phyloP scores from a whole-genome alignment of 495 filamentous ascomycete genomes.

The Penicillium mononematosum region DNA sequence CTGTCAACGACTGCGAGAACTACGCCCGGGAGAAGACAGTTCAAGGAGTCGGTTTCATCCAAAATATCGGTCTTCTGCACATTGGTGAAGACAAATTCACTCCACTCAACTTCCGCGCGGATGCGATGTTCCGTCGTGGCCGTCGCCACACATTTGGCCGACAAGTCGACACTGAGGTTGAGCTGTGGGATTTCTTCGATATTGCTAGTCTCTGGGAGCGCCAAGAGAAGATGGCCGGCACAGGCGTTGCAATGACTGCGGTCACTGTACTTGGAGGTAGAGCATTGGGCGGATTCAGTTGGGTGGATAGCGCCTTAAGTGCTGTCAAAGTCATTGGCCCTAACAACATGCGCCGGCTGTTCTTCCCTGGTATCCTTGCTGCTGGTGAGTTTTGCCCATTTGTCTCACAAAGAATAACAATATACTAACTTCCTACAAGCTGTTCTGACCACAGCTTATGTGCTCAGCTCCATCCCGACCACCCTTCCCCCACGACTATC shows the following conservation, averaged over 20 bases:
- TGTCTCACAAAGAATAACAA: constrained; percentile 4
- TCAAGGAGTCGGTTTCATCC: constrained; percentile 80
- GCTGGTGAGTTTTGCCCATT: constrained; percentile 60
- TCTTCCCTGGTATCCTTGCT: constrained; percentile 74
- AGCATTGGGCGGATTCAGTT: constrained; percentile 77
- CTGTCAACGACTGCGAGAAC: constrained; percentile 78
- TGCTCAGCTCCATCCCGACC: constrained; percentile 79
- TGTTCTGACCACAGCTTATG: constrained; percentile 69
- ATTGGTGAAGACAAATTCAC: constrained; percentile 77
- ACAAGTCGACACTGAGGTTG: constrained; percentile 82
- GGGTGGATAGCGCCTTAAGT: constrained; percentile 84
- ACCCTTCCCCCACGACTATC: constrained; percentile 86
- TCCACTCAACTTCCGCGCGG: constrained; percentile 79
- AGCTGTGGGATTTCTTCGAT: constrained; percentile 93
- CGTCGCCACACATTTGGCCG: constrained; percentile 75
- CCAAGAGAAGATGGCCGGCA: constrained; percentile 91
- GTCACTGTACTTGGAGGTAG: constrained; percentile 81
- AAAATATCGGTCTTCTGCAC: constrained; percentile 82
- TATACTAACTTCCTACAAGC: constrained; percentile 53
- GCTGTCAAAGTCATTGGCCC: constrained; percentile 77
- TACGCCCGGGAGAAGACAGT: constrained; percentile 76
- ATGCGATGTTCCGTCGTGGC: constrained; percentile 83
- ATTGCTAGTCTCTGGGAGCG: constrained; percentile 74
- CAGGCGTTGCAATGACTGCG: constrained; percentile 89
- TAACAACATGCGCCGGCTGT: constrained; percentile 75